phyloP scores from a whole-genome alignment of 768 basidiomycete genomes.

The Melanogaster broomeanus region DNA sequence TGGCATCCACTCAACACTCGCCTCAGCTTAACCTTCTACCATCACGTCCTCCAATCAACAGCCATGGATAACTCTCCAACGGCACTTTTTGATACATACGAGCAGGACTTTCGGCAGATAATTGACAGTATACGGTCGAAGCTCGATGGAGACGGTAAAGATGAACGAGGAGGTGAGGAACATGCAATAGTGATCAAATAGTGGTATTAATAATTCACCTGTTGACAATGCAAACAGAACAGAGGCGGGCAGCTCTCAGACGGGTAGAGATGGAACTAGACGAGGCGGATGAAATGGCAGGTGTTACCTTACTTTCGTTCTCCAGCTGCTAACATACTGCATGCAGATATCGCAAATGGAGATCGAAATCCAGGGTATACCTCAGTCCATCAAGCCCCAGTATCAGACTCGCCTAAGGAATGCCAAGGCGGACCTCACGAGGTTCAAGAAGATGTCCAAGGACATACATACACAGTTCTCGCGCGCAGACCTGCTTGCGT shows the following conservation, averaged over 20 bases:
- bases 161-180: constrained; percentile 67
- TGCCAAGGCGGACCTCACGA: constrained; percentile 73
- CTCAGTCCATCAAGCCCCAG: constrained; percentile 75
- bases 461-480: constrained; percentile 70
- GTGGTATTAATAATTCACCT: not conserved
- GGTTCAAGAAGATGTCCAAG: constrained; percentile 80
- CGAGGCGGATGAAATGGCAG: constrained; percentile 96
- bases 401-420: constrained; percentile 76
- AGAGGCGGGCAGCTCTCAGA: constrained; percentile 76
- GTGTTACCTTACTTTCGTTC: constrained; percentile 16
- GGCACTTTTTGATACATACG: constrained; percentile 87
- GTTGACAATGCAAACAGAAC: constrained; percentile 50
- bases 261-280: constrained; percentile 94
- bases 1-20: constrained; percentile 22
- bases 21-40: constrained; percentile 1
- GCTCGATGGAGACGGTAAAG: constrained; percentile 68
- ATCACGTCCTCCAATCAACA: not conserved
- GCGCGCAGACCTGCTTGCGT: constrained; percentile 76
- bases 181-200: too few species aligned
- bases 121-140: constrained; percentile 73
- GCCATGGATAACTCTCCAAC: constrained; percentile 83
- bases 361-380: constrained; percentile 94
- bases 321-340: constrained; percentile 3
- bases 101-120: constrained; percentile 88
- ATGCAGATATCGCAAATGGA: constrained; percentile 97